Conservation (phyloP, 179 eudicot genomes). For the Corrigiola litoralis region DNA sequence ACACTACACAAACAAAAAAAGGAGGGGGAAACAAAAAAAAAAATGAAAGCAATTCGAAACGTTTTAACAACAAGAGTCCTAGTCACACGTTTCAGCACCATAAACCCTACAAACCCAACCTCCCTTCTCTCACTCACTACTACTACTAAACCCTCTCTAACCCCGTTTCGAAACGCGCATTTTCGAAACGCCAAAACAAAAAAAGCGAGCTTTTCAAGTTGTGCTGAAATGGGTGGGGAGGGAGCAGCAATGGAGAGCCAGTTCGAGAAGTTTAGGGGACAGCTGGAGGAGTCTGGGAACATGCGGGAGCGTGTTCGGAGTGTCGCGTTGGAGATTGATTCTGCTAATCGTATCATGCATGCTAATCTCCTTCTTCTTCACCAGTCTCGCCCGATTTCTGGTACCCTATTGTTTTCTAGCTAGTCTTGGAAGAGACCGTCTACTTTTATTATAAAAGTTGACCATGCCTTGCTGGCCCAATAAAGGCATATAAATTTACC, state of each 20-base stretch:
- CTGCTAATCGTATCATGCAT: constrained; percentile 60
- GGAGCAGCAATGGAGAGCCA: constrained; percentile 49
- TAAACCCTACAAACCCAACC: constrained; percentile 40
- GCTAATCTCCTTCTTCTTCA: constrained; percentile 73
- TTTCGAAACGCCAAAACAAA: constrained; percentile 1
- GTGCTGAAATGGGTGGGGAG: constrained; percentile 51
- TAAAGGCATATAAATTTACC: too few relatives aligned
- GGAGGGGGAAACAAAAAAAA: background rate
- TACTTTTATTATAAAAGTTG: background rate
- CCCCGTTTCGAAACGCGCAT: constrained; percentile 9
- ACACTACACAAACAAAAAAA: too few relatives aligned
- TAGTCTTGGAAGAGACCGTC: background rate
- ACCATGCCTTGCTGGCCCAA: background rate
- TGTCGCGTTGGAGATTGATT: constrained; percentile 69
- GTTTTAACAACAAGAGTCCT: constrained; percentile 15
- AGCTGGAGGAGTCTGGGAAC: constrained; percentile 61
- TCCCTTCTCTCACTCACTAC: background rate
- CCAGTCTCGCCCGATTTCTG: constrained; percentile 71
- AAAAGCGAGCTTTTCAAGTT: constrained; percentile 6
- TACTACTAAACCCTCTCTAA: constrained; percentile 3
- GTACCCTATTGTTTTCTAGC: constrained; percentile 19
- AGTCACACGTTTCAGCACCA: constrained; percentile 18
- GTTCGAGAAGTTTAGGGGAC: constrained; percentile 59
- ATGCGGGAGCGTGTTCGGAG: constrained; percentile 61
- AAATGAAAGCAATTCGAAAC: constrained; percentile 52